Evolutionary conservation across 2,329 filamentous ascomycete species (phyloP).

Genomic region (Clarireedia sp.): DNA sequence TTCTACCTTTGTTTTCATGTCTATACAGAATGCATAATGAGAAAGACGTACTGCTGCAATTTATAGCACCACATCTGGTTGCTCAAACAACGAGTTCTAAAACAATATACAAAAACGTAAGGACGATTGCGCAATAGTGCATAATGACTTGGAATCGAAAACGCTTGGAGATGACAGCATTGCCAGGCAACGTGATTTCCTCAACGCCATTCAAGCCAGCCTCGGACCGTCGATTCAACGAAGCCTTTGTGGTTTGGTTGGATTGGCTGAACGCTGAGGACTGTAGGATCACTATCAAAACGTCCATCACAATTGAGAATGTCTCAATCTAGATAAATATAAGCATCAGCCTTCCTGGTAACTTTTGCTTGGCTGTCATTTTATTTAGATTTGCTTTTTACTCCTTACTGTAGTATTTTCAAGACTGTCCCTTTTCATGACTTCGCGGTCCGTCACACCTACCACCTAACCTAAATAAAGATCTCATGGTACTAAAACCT

Average conservation of each 20-base stretch:
- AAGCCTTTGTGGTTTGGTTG: too few relatives aligned
- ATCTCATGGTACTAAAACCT: conserved; percentile 2
- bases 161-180: not conserved
- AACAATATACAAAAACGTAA: too few relatives aligned
- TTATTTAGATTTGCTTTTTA: not conserved
- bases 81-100: not conserved
- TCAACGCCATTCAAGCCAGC: too few relatives aligned
- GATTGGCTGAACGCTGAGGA: too few relatives aligned
- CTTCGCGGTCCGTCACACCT: too few relatives aligned
- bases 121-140: too few relatives aligned
- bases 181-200: not conserved
- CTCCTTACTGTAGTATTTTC: too few relatives aligned
- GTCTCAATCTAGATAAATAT: not conserved
- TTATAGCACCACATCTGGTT: not conserved
- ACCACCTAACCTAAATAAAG: not conserved
- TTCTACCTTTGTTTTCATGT: conserved; percentile 14
- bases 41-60: conserved; percentile 2
- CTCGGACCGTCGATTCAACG: too few relatives aligned
- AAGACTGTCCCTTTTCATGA: too few relatives aligned
- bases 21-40: conserved; percentile 22
- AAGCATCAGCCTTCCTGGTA: too few relatives aligned
- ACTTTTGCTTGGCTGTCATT: not conserved
- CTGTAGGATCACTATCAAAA: not conserved
- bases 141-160: too few relatives aligned
- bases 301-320: not conserved